Evolutionary conservation across 225 moss, liverwort and hornwort species (phyloP).

Genomic region (Pleurozium schreberi): DNA sequence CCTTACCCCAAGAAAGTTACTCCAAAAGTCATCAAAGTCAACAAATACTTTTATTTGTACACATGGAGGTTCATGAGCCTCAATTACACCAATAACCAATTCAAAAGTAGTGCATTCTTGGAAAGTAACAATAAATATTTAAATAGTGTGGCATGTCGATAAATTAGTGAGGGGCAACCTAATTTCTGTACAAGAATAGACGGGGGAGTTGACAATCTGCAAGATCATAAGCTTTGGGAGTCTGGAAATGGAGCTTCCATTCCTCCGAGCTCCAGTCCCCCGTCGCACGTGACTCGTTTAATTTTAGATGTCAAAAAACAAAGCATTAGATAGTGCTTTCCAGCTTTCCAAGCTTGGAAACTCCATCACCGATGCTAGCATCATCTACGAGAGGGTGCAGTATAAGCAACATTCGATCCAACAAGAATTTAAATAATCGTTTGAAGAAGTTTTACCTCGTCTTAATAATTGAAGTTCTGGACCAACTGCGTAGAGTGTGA

Average conservation of each 20-base stretch:
- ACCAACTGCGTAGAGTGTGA: background rate
- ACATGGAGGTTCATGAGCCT: no score
- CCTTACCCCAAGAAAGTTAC: no score
- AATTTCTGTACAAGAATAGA: background rate
- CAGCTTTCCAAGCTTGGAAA: background rate
- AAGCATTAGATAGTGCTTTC: background rate
- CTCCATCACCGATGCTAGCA: background rate
- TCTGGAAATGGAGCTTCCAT: background rate
- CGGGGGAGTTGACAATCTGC: background rate
- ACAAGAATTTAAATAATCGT: background rate
- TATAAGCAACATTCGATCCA: background rate
- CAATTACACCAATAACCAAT: no score
- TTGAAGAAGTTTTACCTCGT: background rate
- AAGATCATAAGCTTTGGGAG: background rate
- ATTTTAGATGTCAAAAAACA: background rate
- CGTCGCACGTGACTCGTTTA: background rate
- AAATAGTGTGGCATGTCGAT: no score
- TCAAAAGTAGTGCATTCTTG: no score
- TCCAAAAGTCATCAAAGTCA: no score
- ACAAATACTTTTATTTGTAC: no score
- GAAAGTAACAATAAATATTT: no score
- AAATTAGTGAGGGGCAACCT: no score
- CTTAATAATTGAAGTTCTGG: background rate
- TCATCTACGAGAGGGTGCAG: background rate
- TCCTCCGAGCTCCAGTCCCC: no score